These are phyloP conservation scores for Ophiostoma montium DNA, from an alignment of 2,329 filamentous ascomycete genomes.

Conservation along the genomic window DNA sequence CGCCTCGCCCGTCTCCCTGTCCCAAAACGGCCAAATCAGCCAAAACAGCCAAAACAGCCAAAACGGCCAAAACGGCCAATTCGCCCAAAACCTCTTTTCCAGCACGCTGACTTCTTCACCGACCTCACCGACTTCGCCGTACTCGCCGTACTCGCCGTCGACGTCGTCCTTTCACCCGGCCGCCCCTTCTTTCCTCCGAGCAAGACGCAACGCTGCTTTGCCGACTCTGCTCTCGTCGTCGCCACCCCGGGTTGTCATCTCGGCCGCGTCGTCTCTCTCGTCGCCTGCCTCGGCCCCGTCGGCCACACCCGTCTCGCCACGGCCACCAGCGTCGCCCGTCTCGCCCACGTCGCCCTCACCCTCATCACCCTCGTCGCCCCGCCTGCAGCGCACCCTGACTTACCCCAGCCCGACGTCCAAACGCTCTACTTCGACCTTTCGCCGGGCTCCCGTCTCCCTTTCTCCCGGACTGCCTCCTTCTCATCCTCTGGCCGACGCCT, in stretches of 20 bases:
- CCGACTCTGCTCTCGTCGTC: background rate
- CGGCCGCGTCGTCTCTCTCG: background rate
- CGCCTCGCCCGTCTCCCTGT: slow-evolving; percentile 1
- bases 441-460: slow-evolving; percentile 22
- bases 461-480: background rate
- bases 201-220: background rate
- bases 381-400: slow-evolving; percentile 17
- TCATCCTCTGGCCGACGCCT: too few species aligned
- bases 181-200: background rate
- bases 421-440: slow-evolving; percentile 20
- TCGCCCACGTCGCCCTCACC: background rate
- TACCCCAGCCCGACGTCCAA: slow-evolving; percentile 17
- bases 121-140: background rate
- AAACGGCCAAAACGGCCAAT: too few species aligned
- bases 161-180: too few species aligned
- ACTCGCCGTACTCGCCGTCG: too few species aligned
- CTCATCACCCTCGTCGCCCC: slow-evolving; percentile 6
- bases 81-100: background rate
- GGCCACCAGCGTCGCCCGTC: background rate
- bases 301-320: background rate
- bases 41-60: too few species aligned
- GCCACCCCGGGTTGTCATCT: background rate
- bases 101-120: background rate
- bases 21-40: too few species aligned
- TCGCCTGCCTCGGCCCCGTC: background rate